Evolutionary conservation across 306 rosid genomes (phyloP), one percentile per base, ranked within the genome.

Genomic region (Malus sylvestris): DNA sequence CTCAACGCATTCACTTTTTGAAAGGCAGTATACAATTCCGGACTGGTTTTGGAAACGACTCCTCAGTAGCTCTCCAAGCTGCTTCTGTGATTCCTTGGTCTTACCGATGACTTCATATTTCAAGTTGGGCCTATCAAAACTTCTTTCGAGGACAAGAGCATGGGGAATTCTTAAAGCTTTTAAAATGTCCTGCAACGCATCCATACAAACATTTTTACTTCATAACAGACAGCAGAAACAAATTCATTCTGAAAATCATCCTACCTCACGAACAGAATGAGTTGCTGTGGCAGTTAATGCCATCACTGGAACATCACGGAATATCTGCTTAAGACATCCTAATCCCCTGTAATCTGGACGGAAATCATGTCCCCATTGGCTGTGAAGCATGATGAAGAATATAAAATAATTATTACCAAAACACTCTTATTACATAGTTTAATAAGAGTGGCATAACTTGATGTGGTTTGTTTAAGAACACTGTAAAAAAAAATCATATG

Each of bases 351-450:
- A 95, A 85, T 95, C 98, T 76, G 98, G 97, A 72, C 97, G 98
- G 81, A 95, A 95, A 87, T 95, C 98, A 84, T 92, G 98, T 75
- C 98, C 98, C 98, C 98, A 95, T 84, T 92, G 97, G 86, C 98
- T 95, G 88, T 76, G 70, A 82, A 80, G 78, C 49, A 81, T 53
- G 27, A 73, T 20, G 38, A 33, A 60, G 71, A 81, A 67, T 30
- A 78, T 33, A 77, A 33, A 51, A 29, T 27, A 45, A 75, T 68
- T 70, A 59, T 42, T 10, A 65, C 53, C 10, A 33, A 33, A 35
- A 22, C 58, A 49, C 35, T 72, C 42, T 32, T 55, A 20, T 32
- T 33, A 71, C 4, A 55, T 38, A 23, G 55, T 60, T 40, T 40
- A 3, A 18, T 15, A 40, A 38, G 18, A 72, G 18, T 64, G 60